phyloP scores from a whole-genome alignment of 169 alveolate genomes.

The Nephromyces sp. region DNA sequence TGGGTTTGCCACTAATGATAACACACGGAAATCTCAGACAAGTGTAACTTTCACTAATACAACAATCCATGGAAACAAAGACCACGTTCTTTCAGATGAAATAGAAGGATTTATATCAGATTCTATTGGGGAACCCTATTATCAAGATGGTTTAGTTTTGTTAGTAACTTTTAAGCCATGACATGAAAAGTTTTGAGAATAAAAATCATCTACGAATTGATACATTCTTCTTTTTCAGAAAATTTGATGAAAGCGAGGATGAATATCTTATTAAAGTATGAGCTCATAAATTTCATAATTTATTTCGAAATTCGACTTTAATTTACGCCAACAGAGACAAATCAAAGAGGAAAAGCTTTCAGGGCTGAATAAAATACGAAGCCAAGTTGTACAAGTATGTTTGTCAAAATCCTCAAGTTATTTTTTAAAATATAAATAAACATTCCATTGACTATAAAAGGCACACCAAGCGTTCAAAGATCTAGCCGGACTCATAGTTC shows the following conservation, averaged over 20 bases:
- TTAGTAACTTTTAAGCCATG: too few species aligned
- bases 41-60: too few species aligned
- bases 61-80: too few species aligned
- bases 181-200: too few species aligned
- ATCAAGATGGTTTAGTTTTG: too few species aligned
- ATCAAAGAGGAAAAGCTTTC: background rate
- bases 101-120: too few species aligned
- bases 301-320: too few species aligned
- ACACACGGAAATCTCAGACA: too few species aligned
- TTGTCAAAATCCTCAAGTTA: background rate
- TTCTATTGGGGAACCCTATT: too few species aligned
- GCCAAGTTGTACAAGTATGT: background rate
- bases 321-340: background rate
- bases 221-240: background rate
- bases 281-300: too few species aligned
- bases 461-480: background rate
- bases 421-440: background rate
- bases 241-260: background rate
- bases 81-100: too few species aligned
- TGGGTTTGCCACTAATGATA: too few species aligned
- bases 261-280: background rate
- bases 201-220: background rate
- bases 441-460: background rate
- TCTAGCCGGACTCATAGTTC: background rate
- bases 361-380: background rate